These are phyloP conservation scores for Chenopodium quinoa DNA, from an alignment of 148 eudicot species.

Conservation along the genomic window DNA sequence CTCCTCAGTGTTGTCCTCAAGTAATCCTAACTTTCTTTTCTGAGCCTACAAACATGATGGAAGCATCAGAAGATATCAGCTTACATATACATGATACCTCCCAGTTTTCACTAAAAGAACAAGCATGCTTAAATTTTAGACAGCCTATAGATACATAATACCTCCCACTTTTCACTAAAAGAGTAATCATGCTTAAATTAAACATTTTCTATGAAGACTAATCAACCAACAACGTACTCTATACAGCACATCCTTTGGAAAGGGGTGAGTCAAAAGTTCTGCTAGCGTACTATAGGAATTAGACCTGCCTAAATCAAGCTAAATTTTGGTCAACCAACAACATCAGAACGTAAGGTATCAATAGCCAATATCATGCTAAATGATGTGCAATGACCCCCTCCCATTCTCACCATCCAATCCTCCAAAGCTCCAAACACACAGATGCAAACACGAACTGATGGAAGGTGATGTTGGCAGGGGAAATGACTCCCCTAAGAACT, in stretches of 20 bases:
- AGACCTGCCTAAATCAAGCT: not conserved
- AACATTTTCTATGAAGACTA: not conserved
- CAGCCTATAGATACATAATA: not conserved
- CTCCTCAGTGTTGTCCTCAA: constrained; percentile 51
- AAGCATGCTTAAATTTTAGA: not conserved
- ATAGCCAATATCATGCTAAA: not conserved
- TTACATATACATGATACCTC: not conserved
- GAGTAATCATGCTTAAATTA: not conserved
- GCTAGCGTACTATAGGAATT: not conserved
- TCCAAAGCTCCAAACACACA: too few relatives aligned
- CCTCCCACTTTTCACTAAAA: not conserved
- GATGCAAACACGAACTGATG: too few relatives aligned
- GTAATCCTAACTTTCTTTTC: constrained; percentile 73
- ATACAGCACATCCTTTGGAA: not conserved
- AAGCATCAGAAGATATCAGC: not conserved
- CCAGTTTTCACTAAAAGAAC: not conserved
- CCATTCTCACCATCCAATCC: too few relatives aligned
- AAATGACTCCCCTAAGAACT: not conserved
- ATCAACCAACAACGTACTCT: not conserved
- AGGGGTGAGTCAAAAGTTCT: not conserved
- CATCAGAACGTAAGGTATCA: not conserved
- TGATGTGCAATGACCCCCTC: too few relatives aligned
- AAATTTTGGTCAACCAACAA: not conserved
- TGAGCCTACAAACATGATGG: constrained; percentile 46
- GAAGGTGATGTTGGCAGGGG: not conserved